Evolutionary conservation across 768 basidiomycete genomes (phyloP), one percentile per base, ranked within the genome.

Genomic region (Hericium alpestre): DNA sequence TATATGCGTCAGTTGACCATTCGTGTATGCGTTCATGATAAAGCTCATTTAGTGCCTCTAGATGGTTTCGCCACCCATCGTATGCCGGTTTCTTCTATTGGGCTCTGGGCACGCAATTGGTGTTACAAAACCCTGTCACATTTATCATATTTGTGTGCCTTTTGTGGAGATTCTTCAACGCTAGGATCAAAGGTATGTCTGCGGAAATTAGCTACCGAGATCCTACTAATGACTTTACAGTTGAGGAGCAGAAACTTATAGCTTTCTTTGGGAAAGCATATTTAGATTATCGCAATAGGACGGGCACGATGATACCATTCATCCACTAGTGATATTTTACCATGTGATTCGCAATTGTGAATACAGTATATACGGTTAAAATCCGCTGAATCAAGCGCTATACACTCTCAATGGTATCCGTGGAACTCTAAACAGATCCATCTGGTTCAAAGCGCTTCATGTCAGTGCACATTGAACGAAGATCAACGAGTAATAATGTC

Each of bases 41-140:
- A 50, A 7, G 9, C 15, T 7, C 40, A 51, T 20, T 27, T 46
- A 46, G 38, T 67, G 12, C 38, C 23, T 55, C 46, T 63, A 92
- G 90, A 7, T 88, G 82, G 81, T 86, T 84, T 59, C 83, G 96
- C 13, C 96, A 99, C 71, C 96, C 96, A 11, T 96, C 95, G 0
- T 99, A 99, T 64, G 82, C 90, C 1, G 96, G 94, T 2, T 99
- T 97, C 75, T 95, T 90, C 70, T 98, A 95, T 69, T 98, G 96
- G 96, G 93, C 93, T 0, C 65, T 99, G 25, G 93, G 94, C 2
- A 96, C 93, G 0, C 96, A 99, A 68, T 71, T 98, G 39, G 80
- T 92, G 0, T 76, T 98, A 20, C 93, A 93, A 66, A 99, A 98
- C 66, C 81, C 88, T 0, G 32, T 93, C 15, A 83, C 83, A 13